phyloP scores from a whole-genome alignment of 139 green algal genomes.

The Micractinium sp. region DNA sequence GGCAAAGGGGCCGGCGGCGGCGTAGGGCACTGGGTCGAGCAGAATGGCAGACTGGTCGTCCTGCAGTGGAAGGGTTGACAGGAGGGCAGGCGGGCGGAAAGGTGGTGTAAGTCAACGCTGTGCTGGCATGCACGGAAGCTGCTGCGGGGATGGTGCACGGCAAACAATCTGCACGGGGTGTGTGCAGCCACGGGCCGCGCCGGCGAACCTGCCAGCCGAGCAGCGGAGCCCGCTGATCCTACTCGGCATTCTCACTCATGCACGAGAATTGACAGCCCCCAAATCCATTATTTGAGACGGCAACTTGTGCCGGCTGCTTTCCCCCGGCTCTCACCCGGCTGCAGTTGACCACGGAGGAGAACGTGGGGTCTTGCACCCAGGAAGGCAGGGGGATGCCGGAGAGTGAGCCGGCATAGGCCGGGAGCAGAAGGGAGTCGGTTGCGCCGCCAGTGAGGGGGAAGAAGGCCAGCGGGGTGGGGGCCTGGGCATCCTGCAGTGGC shows the following conservation, averaged over 20 bases:
- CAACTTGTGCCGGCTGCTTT: background rate
- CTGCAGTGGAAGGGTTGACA: background rate
- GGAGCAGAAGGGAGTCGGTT: slow-evolving; percentile 17
- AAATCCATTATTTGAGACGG: background rate
- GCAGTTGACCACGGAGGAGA: slow-evolving; percentile 31
- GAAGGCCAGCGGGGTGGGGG: slow-evolving; percentile 23
- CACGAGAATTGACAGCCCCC: background rate
- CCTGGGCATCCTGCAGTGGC: background rate
- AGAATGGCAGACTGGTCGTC: background rate
- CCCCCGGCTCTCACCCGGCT: background rate
- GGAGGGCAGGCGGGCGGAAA: background rate
- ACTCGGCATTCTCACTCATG: background rate
- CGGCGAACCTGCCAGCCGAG: background rate
- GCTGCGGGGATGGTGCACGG: background rate
- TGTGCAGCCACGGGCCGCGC: background rate
- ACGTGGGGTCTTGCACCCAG: slow-evolving; percentile 27
- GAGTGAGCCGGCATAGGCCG: slow-evolving; percentile 8
- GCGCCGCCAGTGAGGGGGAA: slow-evolving; percentile 36
- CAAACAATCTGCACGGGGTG: too few species aligned
- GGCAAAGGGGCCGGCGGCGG: slow-evolving; percentile 54
- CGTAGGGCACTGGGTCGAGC: slow-evolving; percentile 51
- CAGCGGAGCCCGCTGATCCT: background rate
- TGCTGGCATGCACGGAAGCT: background rate
- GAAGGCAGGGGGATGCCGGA: background rate
- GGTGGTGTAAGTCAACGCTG: background rate